Evolutionary conservation across 768 basidiomycete species (phyloP).

Genomic region (Suillus clintonianus): DNA sequence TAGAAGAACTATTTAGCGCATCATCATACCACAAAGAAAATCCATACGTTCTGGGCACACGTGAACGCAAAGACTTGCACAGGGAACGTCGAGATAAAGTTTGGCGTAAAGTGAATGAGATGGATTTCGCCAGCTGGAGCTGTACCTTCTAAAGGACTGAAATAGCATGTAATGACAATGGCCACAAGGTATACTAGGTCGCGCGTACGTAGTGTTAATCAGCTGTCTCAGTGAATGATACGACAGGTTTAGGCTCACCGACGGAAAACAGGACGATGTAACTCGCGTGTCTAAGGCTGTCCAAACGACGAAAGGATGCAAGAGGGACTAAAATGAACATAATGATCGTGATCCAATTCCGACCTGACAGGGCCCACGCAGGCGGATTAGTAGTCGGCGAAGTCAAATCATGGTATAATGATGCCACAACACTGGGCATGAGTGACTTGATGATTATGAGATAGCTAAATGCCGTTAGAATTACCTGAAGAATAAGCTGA

Average conservation of each 20-base stretch:
- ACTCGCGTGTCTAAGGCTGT: constrained; percentile 88
- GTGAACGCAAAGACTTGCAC: constrained; percentile 94
- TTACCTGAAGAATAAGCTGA: not conserved
- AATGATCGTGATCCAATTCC: constrained; percentile 80
- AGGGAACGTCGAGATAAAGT: constrained; percentile 83
- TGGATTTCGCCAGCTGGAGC: constrained; percentile 65
- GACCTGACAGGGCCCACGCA: constrained; percentile 72
- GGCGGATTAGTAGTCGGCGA: constrained; percentile 67
- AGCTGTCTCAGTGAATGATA: not conserved
- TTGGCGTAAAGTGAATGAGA: constrained; percentile 72
- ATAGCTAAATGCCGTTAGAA: constrained; percentile 50
- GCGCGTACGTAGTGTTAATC: not conserved
- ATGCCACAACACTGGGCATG: constrained; percentile 86
- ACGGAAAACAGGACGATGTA: constrained; percentile 91
- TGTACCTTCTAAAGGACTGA: constrained; percentile 69
- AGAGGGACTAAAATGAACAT: constrained; percentile 80
- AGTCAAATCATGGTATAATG: constrained; percentile 78
- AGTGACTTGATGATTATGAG: constrained; percentile 91
- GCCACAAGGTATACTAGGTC: constrained; percentile 71
- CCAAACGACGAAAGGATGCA: constrained; percentile 78
- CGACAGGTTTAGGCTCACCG: constrained; percentile 49
- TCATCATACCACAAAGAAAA: constrained; percentile 4
- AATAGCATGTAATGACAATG: constrained; percentile 81
- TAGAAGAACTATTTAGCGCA: constrained; percentile 30
- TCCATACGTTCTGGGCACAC: constrained; percentile 86